phyloP scores from a whole-genome alignment of 257 asterid genomes.

The Solanum tarijense region DNA sequence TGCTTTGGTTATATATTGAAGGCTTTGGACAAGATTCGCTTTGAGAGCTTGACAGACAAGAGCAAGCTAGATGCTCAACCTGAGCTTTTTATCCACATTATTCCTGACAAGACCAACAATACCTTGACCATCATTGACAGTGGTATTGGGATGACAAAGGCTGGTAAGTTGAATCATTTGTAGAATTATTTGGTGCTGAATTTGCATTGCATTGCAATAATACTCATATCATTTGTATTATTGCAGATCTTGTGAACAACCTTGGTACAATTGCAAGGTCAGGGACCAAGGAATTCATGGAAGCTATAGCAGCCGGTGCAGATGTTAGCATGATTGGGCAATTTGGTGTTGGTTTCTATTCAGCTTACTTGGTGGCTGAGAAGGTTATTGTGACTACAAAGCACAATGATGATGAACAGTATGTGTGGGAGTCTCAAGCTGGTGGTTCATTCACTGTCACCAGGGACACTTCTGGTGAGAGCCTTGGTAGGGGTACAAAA shows the following conservation, averaged over 20 bases:
- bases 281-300: slow-evolving; percentile 67
- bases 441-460: slow-evolving; percentile 64
- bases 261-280: slow-evolving; percentile 60
- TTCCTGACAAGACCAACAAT: slow-evolving; percentile 57
- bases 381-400: slow-evolving; percentile 52
- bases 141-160: slow-evolving; percentile 71
- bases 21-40: slow-evolving; percentile 61
- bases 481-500: slow-evolving; percentile 51
- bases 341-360: slow-evolving; percentile 62
- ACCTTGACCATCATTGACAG: slow-evolving; percentile 45
- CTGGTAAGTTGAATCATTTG: slow-evolving; percentile 27
- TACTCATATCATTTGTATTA: neutral
- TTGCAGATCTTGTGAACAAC: slow-evolving; percentile 60
- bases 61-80: slow-evolving; percentile 60
- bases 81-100: slow-evolving; percentile 44
- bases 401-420: slow-evolving; percentile 57
- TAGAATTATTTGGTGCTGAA: neutral
- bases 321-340: slow-evolving; percentile 78
- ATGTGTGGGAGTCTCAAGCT: slow-evolving; percentile 69
- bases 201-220: neutral
- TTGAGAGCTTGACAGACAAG: slow-evolving; percentile 56
- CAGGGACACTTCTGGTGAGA: slow-evolving; percentile 46
- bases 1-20: neutral
- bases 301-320: slow-evolving; percentile 61
- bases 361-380: slow-evolving; percentile 59